Percentiles rank a stretch among this genome's conserved stretches.
Evolutionary conservation across 2,329 filamentous ascomycete genomes (phyloP).

Genomic region (Neofusicoccum laricinum): DNA sequence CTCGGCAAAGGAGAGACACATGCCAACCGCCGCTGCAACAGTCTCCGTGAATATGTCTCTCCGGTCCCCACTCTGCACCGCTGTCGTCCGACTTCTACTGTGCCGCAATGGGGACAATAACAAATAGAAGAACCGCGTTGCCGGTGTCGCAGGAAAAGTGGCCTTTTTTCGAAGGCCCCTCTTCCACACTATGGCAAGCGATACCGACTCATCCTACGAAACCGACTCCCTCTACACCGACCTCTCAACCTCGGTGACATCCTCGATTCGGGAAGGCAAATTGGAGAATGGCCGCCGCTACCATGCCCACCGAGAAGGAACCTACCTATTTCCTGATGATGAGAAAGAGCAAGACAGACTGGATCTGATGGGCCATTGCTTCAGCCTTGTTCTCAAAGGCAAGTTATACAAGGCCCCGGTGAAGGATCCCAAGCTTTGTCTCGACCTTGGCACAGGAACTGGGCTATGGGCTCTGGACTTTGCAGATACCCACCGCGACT

Average conservation of each 20-base stretch:
- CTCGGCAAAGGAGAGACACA: neutral
- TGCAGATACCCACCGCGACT: conserved; percentile 31
- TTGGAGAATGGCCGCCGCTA: conserved; percentile 26
- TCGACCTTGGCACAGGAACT: conserved; percentile 30
- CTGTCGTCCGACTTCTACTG: neutral
- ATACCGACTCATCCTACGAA: neutral
- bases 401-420: conserved; percentile 35
- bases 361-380: conserved; percentile 38
- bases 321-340: conserved; percentile 35
- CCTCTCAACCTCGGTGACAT: neutral
- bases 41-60: neutral
- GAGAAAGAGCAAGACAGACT: conserved; percentile 36
- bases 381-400: conserved; percentile 32
- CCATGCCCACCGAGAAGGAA: conserved; percentile 35
- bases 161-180: neutral
- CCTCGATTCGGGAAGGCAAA: neutral
- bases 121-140: neutral
- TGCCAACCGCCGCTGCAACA: neutral
- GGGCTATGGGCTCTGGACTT: conserved; percentile 33
- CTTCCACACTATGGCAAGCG: neutral
- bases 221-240: neutral
- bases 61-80: neutral
- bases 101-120: neutral
- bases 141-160: too few species aligned
- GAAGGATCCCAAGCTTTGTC: conserved; percentile 22